Conservation (phyloP, 2,329 filamentous ascomycete genomes). For the Bipolaris sorokiniana region DNA sequence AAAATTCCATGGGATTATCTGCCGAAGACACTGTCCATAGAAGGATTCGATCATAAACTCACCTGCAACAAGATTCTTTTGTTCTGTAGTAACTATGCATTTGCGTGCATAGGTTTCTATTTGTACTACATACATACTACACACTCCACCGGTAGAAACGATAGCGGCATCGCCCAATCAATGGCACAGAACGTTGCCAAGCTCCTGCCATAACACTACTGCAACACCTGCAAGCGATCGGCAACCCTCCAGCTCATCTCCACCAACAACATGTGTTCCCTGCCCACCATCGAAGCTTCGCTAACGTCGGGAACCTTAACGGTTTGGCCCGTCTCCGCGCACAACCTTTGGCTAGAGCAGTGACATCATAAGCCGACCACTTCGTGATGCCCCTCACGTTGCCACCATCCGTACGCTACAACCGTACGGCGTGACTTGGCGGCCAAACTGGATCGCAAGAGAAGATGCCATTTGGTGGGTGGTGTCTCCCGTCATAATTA, state of each 20-base stretch:
- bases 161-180: neutral
- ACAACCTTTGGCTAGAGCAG: constrained; percentile 12
- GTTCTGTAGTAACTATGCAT: too few species aligned
- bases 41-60: too few species aligned
- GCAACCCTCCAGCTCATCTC: constrained; percentile 11
- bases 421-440: constrained; percentile 15
- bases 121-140: too few species aligned
- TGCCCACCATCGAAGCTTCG: constrained; percentile 17
- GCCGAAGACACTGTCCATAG: too few species aligned
- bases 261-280: constrained; percentile 19
- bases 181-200: constrained; percentile 3
- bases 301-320: constrained; percentile 21
- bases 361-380: constrained; percentile 22
- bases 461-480: constrained; percentile 17
- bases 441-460: neutral
- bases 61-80: too few species aligned
- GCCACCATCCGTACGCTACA: constrained; percentile 9
- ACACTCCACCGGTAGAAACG: neutral
- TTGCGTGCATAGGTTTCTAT: too few species aligned
- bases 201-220: constrained; percentile 8
- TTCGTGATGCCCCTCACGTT: constrained; percentile 15
- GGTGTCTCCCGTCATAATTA: constrained; percentile 3
- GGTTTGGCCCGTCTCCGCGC: constrained; percentile 2
- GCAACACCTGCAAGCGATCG: constrained; percentile 12
- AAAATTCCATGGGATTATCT: too few species aligned